These are phyloP conservation scores for Sugiyamaella sp. DNA, from an alignment of 1,139 yeast species.

Conservation along the genomic window DNA sequence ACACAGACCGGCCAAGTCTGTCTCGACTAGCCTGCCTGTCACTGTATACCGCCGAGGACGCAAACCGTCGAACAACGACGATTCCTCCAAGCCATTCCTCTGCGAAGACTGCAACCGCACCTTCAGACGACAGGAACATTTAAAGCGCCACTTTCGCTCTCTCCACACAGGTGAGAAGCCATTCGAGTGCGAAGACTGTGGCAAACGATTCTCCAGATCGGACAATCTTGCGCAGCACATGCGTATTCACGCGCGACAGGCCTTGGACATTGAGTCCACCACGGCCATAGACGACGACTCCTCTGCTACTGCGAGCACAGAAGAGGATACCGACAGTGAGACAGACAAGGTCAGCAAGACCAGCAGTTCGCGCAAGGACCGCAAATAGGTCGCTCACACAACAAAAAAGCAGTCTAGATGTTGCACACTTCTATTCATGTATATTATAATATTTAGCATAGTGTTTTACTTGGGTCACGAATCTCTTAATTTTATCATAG, in stretches of 20 bases:
- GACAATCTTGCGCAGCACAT: slow-evolving; percentile 78
- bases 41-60: slow-evolving; percentile 37
- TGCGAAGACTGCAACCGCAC: slow-evolving; percentile 42
- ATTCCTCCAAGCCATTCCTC: slow-evolving; percentile 38
- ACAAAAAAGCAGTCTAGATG: neutral
- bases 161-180: slow-evolving; percentile 73
- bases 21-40: slow-evolving; percentile 2
- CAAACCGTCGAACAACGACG: slow-evolving; percentile 36
- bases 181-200: slow-evolving; percentile 68
- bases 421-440: slow-evolving; percentile 9
- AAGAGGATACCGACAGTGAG: slow-evolving; percentile 5
- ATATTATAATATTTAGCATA: slow-evolving; percentile 15
- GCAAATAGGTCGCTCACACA: neutral
- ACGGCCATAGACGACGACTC: slow-evolving; percentile 1
- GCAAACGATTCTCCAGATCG: slow-evolving; percentile 71
- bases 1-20: too few relatives aligned
- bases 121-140: slow-evolving; percentile 78
- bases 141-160: slow-evolving; percentile 75
- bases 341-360: neutral
- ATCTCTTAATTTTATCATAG: slow-evolving; percentile 4
- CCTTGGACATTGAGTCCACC: neutral
- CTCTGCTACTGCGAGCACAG: neutral
- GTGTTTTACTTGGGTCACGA: slow-evolving; percentile 11
- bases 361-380: slow-evolving; percentile 6
- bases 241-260: slow-evolving; percentile 52